phyloP scores from a whole-genome alignment of 2,329 filamentous ascomycete genomes.

The Elsinoe batatas region DNA sequence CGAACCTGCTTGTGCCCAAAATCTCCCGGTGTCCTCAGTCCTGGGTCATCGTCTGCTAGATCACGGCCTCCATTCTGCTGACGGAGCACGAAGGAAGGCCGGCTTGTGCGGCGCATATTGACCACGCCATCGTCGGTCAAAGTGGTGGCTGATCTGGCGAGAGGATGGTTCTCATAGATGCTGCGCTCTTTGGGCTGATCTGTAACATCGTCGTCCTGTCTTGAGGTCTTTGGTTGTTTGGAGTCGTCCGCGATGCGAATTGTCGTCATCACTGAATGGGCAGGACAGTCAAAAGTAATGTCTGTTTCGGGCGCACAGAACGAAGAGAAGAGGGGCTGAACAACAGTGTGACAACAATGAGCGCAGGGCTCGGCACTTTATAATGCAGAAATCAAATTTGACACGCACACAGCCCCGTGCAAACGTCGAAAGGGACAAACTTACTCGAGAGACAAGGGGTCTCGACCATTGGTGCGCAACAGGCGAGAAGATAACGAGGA shows the following conservation, averaged over 20 bases:
- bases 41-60: conserved; percentile 18
- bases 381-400: no score
- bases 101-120: neutral
- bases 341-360: no score
- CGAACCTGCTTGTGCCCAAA: conserved; percentile 19
- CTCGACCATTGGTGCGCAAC: no score
- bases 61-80: neutral
- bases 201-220: neutral
- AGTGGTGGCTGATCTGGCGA: neutral
- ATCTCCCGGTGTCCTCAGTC: conserved; percentile 20
- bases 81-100: neutral
- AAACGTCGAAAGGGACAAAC: no score
- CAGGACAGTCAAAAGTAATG: no score
- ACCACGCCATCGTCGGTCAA: conserved; percentile 8
- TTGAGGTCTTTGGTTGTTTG: neutral
- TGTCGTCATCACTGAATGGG: neutral
- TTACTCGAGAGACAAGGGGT: no score
- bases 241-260: conserved; percentile 8
- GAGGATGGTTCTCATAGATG: neutral
- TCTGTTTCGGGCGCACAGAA: no score
- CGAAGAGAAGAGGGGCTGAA: no score
- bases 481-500: no score
- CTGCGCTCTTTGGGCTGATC: neutral
- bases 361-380: no score
- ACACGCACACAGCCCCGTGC: no score